Evolutionary conservation across 1,284 basidiomycete species (phyloP), one percentile per base, ranked within the genome.

Genomic region (Singerocomus inundabilis): DNA sequence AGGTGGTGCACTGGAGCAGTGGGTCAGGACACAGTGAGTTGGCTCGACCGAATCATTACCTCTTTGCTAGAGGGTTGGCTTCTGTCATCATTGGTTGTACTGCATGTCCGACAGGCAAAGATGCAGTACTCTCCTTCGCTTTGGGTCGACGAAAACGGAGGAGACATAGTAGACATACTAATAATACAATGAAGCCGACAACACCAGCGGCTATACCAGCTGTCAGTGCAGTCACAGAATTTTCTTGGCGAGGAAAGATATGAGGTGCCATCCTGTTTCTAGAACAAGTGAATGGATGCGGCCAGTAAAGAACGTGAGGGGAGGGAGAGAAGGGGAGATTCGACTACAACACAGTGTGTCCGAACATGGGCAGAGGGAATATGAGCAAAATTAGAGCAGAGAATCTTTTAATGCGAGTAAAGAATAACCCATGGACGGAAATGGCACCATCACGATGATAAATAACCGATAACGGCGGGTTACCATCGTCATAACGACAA

Each of bases 41-140:
- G 4, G 7, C 6, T 44, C 16, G 13, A 38, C 18, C 4, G 2
- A n/a, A 10, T 13, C 18, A 35, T 51, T 49, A 66, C 66, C 51
- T 63, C 5, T 41, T 25, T 7, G 38, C 35, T n/a, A 53, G 34
- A 32, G 37, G 30, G 29, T 32, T 24, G 10, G 28, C 8, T 34
- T 62, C 53, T 28, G 42, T n/a, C 43, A 46, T 68, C 48, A 25
- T 67, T 68, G 56, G 48, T 29, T 28, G 49, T 37, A 76, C 66
- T 26, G 78, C 54, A 6, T 78, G 78, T 36, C 72, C 72, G 45
- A 79, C 73, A 43, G 71, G 74, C 21, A 79, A 68, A 59, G 79
- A 80, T 24, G 74, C 72, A 13, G 72, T 68, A 34, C 66, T 69
- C 30, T 62, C 57, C 32, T 64, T 60, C 21, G 67, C 60, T 35